Base-by-base conservation (phyloP, 345 rosid genomes). In the Brassica nigra region DNA sequence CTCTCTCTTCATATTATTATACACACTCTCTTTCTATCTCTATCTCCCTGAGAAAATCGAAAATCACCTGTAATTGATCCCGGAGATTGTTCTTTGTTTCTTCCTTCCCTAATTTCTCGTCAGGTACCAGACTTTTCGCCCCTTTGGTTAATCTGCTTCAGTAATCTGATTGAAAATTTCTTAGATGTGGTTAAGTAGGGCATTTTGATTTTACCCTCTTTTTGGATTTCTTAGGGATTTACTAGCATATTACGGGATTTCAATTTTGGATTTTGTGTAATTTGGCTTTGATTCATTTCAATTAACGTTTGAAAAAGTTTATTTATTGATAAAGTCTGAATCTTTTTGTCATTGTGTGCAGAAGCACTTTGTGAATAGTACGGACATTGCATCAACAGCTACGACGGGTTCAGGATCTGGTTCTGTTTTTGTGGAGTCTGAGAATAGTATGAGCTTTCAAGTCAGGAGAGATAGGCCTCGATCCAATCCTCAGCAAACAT, bases 391-490 rank as follows among this genome's bases (percentile, higher is more conserved):
- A 71, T 44, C 74, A 71, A 61, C 44, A 42, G 31, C 57, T 1
- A 47, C 73, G 65, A 49, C 73, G 55, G 68, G 66, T 29, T 8
- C 80, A 66, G 76, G 69, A 8, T 71, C 82, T 15, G 79, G 52
- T 82, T 71, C 71, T 68, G 55, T 47, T 12, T 78, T 66, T 70
- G 6, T 65, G 37, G 77, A 75, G 33, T 70, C 77, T 28, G 62
- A 76, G 72, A 86, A 80, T 66, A 87, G 33, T 4, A 79, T 92
- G 99, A 90, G 90, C 83, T 85, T 66, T 77, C 94, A 90, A 42
- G 73, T 77, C 63, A 78, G 88, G 63, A 85, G 79, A 84, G 87
- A 91, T 3, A 72, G 92, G 85, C 59, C 88, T 34, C 78, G 97
- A 71, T 27, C 15, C 12, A 74, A 81, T 33, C 69, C 85, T 15